Base-by-base conservation (phyloP, 129 eudicot genomes). In the Flaveria robusta region DNA sequence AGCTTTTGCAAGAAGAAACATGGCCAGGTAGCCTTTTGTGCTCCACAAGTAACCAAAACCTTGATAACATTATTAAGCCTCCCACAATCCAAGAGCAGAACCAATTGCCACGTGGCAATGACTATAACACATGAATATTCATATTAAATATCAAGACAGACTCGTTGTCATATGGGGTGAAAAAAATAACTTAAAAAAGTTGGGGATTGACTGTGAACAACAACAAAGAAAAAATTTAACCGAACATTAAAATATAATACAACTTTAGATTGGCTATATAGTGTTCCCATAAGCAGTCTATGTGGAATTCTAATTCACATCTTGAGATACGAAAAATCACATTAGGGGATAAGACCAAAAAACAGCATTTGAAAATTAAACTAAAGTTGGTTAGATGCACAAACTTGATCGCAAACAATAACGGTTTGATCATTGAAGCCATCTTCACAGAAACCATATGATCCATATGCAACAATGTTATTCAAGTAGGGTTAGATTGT, bases 291-390 rank as follows among this genome's bases (percentile, higher is more conserved):
- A 90, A 65, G 79, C 96, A 92, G 72, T 96, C 95, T 55, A 93
- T 85, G 73, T 90, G 96, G 69, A 85, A 90, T 71, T 90, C 96
- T 78, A 82, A 88, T 83, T 90, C 96, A 24, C 97, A 93, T 89
- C 88, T 81, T 12, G 50, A 81, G n/a, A 18, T 68, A 74, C 16
- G 43, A 11, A 42, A 52, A 67, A 49, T 24, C 27, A 64, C 14
- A 67, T 51, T 66, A 74, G 83, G 66, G 41, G 66, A 64, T 12
- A 46, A 66, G 3, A 16, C 5, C 42, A 45, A 62, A 58, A 29
- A 47, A 20, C 68, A 71, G 39, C 12, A 62, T 42, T 49, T 16
- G 27, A 27, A 43, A 68, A 16, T 22, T 74, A 29, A 68, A 14
- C 18, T 7, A 4, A 79, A 1, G 31, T 80, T 60, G 13, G 15